Evolutionary conservation across 2,329 filamentous ascomycete genomes (phyloP).

Genomic region (Fusarium nanum): DNA sequence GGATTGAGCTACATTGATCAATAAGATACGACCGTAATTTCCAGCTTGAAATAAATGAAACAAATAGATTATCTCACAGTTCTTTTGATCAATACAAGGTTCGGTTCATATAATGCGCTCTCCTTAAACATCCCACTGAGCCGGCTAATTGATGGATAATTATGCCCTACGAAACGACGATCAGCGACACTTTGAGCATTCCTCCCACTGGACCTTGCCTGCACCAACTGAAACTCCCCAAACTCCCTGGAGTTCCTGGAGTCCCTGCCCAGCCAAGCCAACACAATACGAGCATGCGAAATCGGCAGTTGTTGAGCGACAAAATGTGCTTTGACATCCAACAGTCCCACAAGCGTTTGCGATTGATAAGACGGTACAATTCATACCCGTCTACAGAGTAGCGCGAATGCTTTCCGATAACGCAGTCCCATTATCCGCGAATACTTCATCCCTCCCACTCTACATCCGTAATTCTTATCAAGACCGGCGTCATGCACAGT

Average conservation of each 20-base stretch:
- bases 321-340: background rate
- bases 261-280: too few relatives aligned
- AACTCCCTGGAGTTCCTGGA: too few relatives aligned
- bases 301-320: background rate
- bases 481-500: background rate
- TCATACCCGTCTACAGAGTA: background rate
- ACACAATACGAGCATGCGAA: background rate
- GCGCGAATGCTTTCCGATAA: background rate
- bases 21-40: background rate
- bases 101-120: background rate
- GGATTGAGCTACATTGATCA: too few relatives aligned
- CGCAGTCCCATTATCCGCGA: background rate
- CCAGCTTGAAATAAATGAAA: rapidly evolving
- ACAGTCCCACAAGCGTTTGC: background rate
- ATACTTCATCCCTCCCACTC: background rate
- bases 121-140: background rate
- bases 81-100: background rate
- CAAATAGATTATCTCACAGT: background rate
- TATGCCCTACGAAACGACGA: background rate
- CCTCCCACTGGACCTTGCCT: background rate
- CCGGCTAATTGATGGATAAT: background rate
- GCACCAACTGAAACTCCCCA: background rate
- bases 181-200: background rate
- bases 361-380: background rate
- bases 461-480: background rate